Evolutionary conservation across 768 basidiomycete species (phyloP).

Genomic region (Dacryopinax spathularia): DNA sequence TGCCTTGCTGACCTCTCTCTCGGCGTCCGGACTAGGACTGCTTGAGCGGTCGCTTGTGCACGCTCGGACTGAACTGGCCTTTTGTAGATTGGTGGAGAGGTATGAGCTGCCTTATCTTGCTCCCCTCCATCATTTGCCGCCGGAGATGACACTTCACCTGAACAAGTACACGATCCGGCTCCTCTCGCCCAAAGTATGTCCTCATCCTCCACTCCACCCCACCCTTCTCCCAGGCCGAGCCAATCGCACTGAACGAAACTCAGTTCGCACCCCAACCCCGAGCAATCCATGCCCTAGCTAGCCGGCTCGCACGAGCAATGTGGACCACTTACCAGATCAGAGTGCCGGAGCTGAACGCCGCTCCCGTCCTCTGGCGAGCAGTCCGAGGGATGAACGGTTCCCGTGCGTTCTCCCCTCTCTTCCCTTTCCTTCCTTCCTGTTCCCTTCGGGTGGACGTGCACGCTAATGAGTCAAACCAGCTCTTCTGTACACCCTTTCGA

Average conservation of each 20-base stretch:
- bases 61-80: no score
- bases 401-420: constrained; percentile 39
- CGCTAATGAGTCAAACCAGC: constrained; percentile 30
- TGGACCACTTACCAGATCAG: constrained; percentile 40
- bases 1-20: neutral
- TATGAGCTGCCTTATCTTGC: constrained; percentile 75
- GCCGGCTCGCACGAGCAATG: constrained; percentile 47
- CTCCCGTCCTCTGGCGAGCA: constrained; percentile 65
- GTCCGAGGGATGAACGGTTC: constrained; percentile 53
- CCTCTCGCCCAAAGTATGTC: constrained; percentile 54
- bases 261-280: constrained; percentile 53
- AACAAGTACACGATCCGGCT: constrained; percentile 53
- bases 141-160: constrained; percentile 49
- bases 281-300: constrained; percentile 43
- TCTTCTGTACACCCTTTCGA: constrained; percentile 48
- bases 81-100: constrained; percentile 52
- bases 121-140: constrained; percentile 46
- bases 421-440: constrained; percentile 12
- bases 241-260: neutral
- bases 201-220: constrained; percentile 2
- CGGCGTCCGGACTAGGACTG: neutral
- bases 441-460: constrained; percentile 8
- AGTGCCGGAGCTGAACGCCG: constrained; percentile 62
- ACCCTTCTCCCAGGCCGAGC: neutral
- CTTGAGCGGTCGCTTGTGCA: no score